These are phyloP conservation scores for Podospora fimiseda DNA, from an alignment of 495 filamentous ascomycete genomes.

Conservation along the genomic window DNA sequence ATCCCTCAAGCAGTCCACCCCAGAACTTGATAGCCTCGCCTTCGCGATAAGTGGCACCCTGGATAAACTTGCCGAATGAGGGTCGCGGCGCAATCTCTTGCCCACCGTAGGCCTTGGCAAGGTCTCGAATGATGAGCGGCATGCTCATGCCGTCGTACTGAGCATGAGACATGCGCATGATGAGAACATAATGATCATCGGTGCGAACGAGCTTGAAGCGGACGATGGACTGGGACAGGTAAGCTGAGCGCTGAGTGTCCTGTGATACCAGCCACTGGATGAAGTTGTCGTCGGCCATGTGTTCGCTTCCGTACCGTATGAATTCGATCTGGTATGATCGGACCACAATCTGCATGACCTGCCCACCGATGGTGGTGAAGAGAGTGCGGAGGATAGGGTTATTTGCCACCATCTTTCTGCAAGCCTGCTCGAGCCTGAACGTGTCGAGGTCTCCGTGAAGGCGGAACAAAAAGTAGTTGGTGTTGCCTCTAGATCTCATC, in stretches of 20 bases:
- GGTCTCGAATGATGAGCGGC: constrained; percentile 8
- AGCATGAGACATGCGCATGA: constrained; percentile 15
- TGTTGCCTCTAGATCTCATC: constrained; percentile 8
- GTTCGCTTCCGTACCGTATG: constrained; percentile 8
- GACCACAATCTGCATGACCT: constrained; percentile 10
- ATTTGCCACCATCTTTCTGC: constrained; percentile 6
- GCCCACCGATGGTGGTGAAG: constrained; percentile 5
- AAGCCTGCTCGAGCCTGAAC: constrained; percentile 10
- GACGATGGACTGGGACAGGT: constrained; percentile 5
- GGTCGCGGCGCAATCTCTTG: neutral
- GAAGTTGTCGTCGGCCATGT: constrained; percentile 8
- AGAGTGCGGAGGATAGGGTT: constrained; percentile 9
- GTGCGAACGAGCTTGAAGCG: constrained; percentile 9
- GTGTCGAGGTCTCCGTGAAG: constrained; percentile 7
- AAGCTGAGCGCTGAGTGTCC: constrained; percentile 7
- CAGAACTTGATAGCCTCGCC: constrained; percentile 24
- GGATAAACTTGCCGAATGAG: constrained; percentile 9
- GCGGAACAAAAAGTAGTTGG: constrained; percentile 15
- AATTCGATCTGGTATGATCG: constrained; percentile 7
- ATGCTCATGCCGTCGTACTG: constrained; percentile 16
- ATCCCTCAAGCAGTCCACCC: constrained; percentile 24
- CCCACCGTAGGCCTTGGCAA: constrained; percentile 9
- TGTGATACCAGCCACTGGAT: constrained; percentile 4
- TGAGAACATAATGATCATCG: constrained; percentile 10
- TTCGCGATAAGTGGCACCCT: neutral